Base-by-base conservation (phyloP, 306 rosid genomes). In the Cicer yamashitae region DNA sequence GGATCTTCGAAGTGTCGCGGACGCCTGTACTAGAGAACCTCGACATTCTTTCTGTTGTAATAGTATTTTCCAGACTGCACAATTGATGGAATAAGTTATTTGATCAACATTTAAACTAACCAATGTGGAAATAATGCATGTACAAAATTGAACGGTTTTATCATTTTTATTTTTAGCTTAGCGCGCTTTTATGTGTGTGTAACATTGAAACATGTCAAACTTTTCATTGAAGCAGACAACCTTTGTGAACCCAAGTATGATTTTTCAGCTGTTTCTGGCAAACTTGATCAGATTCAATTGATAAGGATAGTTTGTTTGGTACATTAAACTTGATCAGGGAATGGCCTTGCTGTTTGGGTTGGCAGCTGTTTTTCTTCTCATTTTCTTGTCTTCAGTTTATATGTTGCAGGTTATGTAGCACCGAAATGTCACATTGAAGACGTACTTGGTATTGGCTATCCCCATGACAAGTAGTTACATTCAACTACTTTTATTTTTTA, bases 1-100 rank as follows among this genome's bases (percentile, higher is more conserved):
- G 97, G 70, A 67, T 82, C 91, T 71, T 54, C 82, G 6, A 77
- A 51, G 6, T 93, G 97, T 73, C 83, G 87, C 20, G 91, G 91
- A 71, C 84, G 89, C 44, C 85, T 84, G 52, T 82, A 51, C 78
- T 87, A 80, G 83, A 80, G 83, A 67, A 65, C 53, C 64, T 46
- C 62, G 11, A 52, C 59, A 64, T 58, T 47, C 18, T 4, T 25
- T 25, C 74, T 11, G 65, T 10, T 41, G 73, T 58, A 51, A 40
- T 57, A 66, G 9, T 64, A 52, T 46, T 38, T 59, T 68, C 30
- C 76, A 47, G 72, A 67, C 12, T 63, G 61, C 71, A 37, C 58
- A 40, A 63, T 73, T 52, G 22, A 22, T 73, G 71, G 76, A 34
- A n/a, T 9, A 46, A 75, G 41, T 47, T 45, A 30, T 51, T 52